Evolutionary conservation across 139 green algal genomes (phyloP), one percentile per base, ranked within the genome.

Genomic region (Penium margaritaceum): DNA sequence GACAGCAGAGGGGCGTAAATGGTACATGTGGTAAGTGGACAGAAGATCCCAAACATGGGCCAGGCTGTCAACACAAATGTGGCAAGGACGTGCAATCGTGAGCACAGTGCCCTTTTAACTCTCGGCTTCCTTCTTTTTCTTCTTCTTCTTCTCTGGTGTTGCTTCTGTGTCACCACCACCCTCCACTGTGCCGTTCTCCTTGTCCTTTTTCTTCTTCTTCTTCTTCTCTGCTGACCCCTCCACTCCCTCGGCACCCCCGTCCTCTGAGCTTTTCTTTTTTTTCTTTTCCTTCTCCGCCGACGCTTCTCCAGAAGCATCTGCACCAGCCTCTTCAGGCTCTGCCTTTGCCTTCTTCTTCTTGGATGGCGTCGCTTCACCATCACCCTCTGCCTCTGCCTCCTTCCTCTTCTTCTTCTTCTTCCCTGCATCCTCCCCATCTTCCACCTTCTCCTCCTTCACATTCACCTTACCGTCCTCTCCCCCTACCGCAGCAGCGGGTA

Each of bases 121-220:
- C n/a, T n/a, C n/a, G n/a, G n/a, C 44, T 47, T 83, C 75, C 63
- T 85, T 81, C 74, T 75, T 81, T 37, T 75, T 58, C 46, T 90
- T 88, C 67, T 81, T 81, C 53, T 81, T 74, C 65, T 81, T 81
- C 68, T 89, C 81, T 57, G 87, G n/a, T 35, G 27, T 27, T 71
- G 38, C 21, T 5, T 21, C 63, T 71, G 38, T 1, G 19, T 1
- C 41, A 15, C 33, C 63, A n/a, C n/a, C n/a, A n/a, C n/a, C n/a
- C n/a, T n/a, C n/a, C n/a, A n/a, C n/a, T n/a, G n/a, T n/a, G n/a
- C n/a, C n/a, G n/a, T 67, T 65, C 63, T 86, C 44, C 44, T 83
- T 77, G 57, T 85, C 79, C 74, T 75, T 81, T 37, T 75, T 58
- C 46, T 90, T 88, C 67, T 81, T 81, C 53, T 81, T 74, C 65